These are phyloP conservation scores for Trametes villosa DNA, from an alignment of 768 basidiomycete species.

Conservation along the genomic window DNA sequence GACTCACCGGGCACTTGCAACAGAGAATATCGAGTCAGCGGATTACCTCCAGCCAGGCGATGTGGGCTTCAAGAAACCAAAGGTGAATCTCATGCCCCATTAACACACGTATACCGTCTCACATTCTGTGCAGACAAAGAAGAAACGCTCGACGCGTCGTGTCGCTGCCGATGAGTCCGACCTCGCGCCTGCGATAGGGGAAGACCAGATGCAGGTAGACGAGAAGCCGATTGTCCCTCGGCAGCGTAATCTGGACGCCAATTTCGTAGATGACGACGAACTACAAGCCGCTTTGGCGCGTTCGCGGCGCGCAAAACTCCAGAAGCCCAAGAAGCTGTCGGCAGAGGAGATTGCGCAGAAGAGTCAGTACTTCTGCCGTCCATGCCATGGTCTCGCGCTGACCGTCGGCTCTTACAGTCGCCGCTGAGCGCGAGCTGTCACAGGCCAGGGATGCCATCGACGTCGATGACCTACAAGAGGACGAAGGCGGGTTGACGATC, in stretches of 20 bases:
- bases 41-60: conserved; percentile 95
- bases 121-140: conserved; percentile 71
- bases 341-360: conserved; percentile 88
- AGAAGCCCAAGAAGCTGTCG: conserved; percentile 73
- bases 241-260: conserved; percentile 75
- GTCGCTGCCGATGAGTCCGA: conserved; percentile 56
- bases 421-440: conserved; percentile 60
- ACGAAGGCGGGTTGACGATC: conserved; percentile 72
- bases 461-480: conserved; percentile 50
- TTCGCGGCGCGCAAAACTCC: conserved; percentile 79
- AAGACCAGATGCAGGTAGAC: conserved; percentile 81
- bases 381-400: conserved; percentile 7
- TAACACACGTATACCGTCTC: neutral
- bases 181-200: conserved; percentile 42
- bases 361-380: conserved; percentile 29
- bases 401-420: conserved; percentile 51
- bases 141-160: conserved; percentile 81
- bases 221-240: conserved; percentile 68
- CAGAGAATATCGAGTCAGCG: conserved; percentile 83
- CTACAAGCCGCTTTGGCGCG: conserved; percentile 91
- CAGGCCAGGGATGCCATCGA: conserved; percentile 49
- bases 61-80: conserved; percentile 92
- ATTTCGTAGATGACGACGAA: conserved; percentile 98
- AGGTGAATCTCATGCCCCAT: conserved; percentile 48
- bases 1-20: neutral